These are phyloP conservation scores for Leptodontidium sp. DNA, from an alignment of 2,329 filamentous ascomycete species.

Conservation along the genomic window DNA sequence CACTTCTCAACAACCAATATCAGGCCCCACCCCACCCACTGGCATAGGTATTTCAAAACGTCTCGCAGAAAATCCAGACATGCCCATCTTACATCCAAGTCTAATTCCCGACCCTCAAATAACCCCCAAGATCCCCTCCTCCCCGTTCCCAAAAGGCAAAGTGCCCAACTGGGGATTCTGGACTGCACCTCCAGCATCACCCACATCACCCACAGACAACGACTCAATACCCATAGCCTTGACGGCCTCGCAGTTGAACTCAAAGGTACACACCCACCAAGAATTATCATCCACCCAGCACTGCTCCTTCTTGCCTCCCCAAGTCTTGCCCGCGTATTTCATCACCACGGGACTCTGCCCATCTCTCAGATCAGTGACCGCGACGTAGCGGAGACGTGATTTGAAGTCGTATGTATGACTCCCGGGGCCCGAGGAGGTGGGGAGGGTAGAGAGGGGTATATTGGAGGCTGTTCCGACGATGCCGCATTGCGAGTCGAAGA, in stretches of 20 bases:
- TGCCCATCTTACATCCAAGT: neutral
- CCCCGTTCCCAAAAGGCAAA: neutral
- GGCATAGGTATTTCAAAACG: neutral
- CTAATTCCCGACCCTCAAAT: neutral
- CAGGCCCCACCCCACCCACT: too few species aligned
- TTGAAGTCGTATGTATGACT: slow-evolving; percentile 1
- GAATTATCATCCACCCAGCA: slow-evolving; percentile 6
- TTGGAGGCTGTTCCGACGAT: neutral
- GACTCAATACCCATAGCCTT: neutral
- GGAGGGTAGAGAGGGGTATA: neutral
- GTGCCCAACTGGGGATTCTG: neutral
- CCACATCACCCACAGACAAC: neutral
- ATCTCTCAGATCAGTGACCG: slow-evolving; percentile 10
- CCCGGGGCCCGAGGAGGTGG: neutral
- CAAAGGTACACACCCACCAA: slow-evolving; percentile 7
- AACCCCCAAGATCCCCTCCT: slow-evolving; percentile 6
- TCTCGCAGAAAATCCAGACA: neutral
- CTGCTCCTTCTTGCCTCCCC: slow-evolving; percentile 7
- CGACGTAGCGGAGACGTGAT: slow-evolving; percentile 5
- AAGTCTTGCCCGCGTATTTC: slow-evolving; percentile 14
- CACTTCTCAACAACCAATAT: too few species aligned
- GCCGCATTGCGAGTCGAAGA: slow-evolving; percentile 9
- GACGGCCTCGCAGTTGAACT: neutral
- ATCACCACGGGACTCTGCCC: slow-evolving; percentile 10
- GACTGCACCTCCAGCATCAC: neutral